A percentile compares a stretch with the other conserved stretches of the same genome.
Evolutionary conservation across 495 filamentous ascomycete species (phyloP).

Genomic region (Hypoxylon fuscum): DNA sequence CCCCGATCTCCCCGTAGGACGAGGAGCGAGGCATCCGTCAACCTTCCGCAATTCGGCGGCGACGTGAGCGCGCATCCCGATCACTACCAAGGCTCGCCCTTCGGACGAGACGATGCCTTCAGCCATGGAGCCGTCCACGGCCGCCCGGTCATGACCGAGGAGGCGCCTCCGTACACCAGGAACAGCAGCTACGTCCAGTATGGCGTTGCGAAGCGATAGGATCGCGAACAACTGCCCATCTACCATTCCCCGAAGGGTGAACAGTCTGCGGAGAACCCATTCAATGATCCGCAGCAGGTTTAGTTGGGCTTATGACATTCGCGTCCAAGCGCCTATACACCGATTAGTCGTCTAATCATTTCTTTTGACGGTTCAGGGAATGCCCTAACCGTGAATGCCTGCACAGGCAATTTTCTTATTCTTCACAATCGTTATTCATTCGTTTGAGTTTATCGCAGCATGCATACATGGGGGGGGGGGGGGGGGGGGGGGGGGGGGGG

Average conservation of each 20-base stretch:
- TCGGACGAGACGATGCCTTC: constrained; percentile 25
- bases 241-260: background rate
- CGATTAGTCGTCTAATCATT: background rate
- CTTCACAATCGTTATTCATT: constrained; percentile 8
- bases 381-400: too few species aligned
- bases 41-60: constrained; percentile 25
- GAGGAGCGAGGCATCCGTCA: background rate
- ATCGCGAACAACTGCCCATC: constrained; percentile 1
- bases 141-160: constrained; percentile 32
- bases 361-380: background rate
- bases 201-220: constrained; percentile 31
- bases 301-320: background rate
- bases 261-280: constrained; percentile 8
- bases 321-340: background rate
- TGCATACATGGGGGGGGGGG: too few species aligned
- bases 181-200: constrained; percentile 38
- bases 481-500: too few species aligned
- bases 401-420: background rate
- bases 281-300: background rate
- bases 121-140: constrained; percentile 24
- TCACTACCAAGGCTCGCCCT: constrained; percentile 28
- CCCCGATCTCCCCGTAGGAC: background rate
- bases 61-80: constrained; percentile 34
- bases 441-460: constrained; percentile 11
- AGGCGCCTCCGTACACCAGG: constrained; percentile 33